These are phyloP conservation scores for Hippophae tibetana DNA, from an alignment of 306 rosid species.

Conservation along the genomic window DNA sequence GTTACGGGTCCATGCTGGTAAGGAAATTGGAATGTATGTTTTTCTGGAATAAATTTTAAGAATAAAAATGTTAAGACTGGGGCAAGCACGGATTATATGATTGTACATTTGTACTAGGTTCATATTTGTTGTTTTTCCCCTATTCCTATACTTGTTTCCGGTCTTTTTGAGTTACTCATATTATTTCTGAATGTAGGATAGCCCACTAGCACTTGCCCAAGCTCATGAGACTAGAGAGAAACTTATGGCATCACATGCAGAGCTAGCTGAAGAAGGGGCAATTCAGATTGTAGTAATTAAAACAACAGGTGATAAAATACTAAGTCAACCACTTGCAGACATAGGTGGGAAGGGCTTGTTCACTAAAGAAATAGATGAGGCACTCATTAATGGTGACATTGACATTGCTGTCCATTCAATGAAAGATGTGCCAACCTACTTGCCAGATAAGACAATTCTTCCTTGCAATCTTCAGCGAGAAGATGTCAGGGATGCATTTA, in stretches of 20 bases:
- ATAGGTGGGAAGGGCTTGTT: conserved; percentile 90
- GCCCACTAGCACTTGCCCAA: conserved; percentile 91
- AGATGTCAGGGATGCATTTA: conserved; percentile 88
- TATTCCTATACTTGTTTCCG: not conserved
- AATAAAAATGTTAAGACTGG: too few relatives aligned
- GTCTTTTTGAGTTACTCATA: conserved; percentile 20
- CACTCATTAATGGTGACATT: conserved; percentile 58
- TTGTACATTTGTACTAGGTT: not conserved
- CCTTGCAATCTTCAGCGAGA: conserved; percentile 88
- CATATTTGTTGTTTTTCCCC: not conserved
- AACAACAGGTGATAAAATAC: conserved; percentile 85
- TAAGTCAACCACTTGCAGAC: conserved; percentile 75
- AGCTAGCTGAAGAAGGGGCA: conserved; percentile 83
- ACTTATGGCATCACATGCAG: conserved; percentile 62
- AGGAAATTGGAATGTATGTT: too few relatives aligned
- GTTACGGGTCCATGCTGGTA: too few relatives aligned
- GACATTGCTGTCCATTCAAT: conserved; percentile 91
- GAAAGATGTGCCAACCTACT: conserved; percentile 88
- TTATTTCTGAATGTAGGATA: conserved; percentile 46
- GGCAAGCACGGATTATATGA: not conserved
- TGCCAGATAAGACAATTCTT: conserved; percentile 64
- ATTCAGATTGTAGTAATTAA: conserved; percentile 70
- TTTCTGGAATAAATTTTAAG: too few relatives aligned
- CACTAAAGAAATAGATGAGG: conserved; percentile 90
- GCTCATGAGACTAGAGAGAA: conserved; percentile 82